phyloP scores from a whole-genome alignment of 1,139 yeast species.

The Suhomyces wounanorum region DNA sequence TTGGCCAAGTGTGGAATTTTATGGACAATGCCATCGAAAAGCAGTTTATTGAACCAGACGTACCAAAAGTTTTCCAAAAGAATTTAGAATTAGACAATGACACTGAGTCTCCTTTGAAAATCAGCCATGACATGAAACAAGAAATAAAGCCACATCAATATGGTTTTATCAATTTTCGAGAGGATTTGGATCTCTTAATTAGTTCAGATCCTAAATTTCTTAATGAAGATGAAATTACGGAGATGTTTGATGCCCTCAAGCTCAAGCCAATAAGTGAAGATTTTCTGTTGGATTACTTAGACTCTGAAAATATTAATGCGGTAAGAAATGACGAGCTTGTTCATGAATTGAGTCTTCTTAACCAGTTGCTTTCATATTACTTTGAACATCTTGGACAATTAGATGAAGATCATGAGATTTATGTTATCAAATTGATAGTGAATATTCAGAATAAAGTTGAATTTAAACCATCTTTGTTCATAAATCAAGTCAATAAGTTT shows the following conservation, averaged over 20 bases:
- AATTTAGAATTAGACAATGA: slow-evolving; percentile 1
- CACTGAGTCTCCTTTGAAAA: slow-evolving; percentile 23
- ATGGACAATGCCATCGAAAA: slow-evolving; percentile 36
- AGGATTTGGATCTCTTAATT: slow-evolving; percentile 29
- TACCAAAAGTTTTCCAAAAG: not conserved
- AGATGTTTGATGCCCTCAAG: slow-evolving; percentile 14
- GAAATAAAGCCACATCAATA: slow-evolving; percentile 4
- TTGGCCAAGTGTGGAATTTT: slow-evolving; percentile 40
- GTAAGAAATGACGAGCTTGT: not conserved
- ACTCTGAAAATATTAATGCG: not conserved
- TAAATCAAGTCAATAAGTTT: slow-evolving; percentile 12
- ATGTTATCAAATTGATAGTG: slow-evolving; percentile 17
- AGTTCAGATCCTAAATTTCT: slow-evolving; percentile 15
- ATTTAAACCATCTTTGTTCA: slow-evolving; percentile 14
- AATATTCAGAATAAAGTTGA: slow-evolving; percentile 20
- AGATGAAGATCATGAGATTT: slow-evolving; percentile 13
- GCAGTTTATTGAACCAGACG: slow-evolving; percentile 1
- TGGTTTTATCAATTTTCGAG: slow-evolving; percentile 25
- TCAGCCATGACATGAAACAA: slow-evolving; percentile 17
- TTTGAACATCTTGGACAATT: not conserved
- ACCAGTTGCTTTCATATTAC: slow-evolving; percentile 4
- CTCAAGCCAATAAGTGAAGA: not conserved
- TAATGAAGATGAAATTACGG: slow-evolving; percentile 23
- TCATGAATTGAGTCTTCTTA: slow-evolving; percentile 2
- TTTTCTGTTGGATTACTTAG: not conserved